Evolutionary conservation across 1,139 yeast genomes (phyloP).

Genomic region (Geotrichum aggregatum): DNA sequence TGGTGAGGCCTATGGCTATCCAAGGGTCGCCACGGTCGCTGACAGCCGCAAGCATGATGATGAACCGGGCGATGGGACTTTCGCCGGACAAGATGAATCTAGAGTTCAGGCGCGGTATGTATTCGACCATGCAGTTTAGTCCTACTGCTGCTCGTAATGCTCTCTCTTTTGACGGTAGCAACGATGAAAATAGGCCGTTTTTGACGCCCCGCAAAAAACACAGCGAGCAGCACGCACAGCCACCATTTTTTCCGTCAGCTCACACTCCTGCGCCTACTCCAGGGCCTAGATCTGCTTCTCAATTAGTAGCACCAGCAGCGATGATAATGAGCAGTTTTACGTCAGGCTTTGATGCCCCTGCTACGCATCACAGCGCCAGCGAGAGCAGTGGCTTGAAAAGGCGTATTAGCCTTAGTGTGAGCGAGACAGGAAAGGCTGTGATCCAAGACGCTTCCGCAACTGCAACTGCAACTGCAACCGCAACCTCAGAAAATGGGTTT

Average conservation of each 20-base stretch:
- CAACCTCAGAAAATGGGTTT: too few relatives aligned
- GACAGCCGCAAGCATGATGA: too few relatives aligned
- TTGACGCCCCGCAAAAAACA: background rate
- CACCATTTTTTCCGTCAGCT: too few relatives aligned
- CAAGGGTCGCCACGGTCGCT: too few relatives aligned
- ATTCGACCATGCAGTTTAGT: background rate
- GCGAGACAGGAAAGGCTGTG: background rate
- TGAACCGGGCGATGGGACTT: background rate
- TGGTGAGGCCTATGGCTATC: too few relatives aligned
- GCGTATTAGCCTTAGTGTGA: conserved; percentile 1
- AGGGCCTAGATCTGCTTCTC: too few relatives aligned
- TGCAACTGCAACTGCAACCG: background rate
- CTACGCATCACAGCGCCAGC: too few relatives aligned
- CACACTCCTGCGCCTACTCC: too few relatives aligned
- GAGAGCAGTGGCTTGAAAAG: background rate
- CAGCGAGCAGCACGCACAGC: too few relatives aligned
- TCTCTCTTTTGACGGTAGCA: background rate
- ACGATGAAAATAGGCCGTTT: background rate
- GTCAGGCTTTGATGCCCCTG: background rate
- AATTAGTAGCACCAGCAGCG: background rate
- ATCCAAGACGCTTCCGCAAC: background rate
- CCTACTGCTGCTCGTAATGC: background rate
- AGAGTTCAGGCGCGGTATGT: conserved; percentile 2
- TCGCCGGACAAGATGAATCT: background rate
- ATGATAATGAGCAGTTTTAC: background rate